Evolutionary conservation across 2,329 filamentous ascomycete genomes (phyloP).

Genomic region (Tolypocladium cylindrosporum): DNA sequence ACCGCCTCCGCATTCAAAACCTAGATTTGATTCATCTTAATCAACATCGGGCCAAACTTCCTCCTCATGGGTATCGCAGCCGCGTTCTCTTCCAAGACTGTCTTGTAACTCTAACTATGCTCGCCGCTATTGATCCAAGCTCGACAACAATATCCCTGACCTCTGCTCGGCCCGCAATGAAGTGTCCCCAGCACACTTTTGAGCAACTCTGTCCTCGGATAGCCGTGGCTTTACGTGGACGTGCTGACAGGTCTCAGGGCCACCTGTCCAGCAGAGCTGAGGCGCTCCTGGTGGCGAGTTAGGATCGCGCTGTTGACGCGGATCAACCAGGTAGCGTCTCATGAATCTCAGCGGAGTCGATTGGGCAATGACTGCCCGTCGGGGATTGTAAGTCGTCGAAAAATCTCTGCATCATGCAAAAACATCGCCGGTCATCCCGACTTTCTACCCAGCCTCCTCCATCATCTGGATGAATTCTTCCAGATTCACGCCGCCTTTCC

Average conservation of each 20-base stretch:
- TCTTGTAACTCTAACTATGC: not conserved
- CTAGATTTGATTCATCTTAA: slow-evolving; percentile 5
- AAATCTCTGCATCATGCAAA: not conserved
- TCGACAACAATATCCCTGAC: not conserved
- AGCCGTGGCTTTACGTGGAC: not conserved
- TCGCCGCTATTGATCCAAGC: not conserved
- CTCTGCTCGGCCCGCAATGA: too few relatives aligned
- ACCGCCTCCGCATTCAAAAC: slow-evolving; percentile 3
- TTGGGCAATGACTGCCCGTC: not conserved
- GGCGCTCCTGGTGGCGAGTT: not conserved
- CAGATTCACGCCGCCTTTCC: slow-evolving; percentile 67
- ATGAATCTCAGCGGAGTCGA: not conserved
- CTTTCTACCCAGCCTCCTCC: slow-evolving; percentile 28
- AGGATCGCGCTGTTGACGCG: not conserved
- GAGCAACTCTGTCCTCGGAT: not conserved
- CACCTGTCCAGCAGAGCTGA: not conserved
- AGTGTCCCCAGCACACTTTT: not conserved
- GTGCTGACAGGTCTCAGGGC: not conserved
- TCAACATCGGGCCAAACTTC: slow-evolving; percentile 4
- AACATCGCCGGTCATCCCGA: not conserved
- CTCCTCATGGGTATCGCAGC: slow-evolving; percentile 5
- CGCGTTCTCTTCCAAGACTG: not conserved
- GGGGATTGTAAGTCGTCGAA: not conserved
- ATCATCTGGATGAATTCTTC: slow-evolving; percentile 61
- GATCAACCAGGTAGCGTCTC: not conserved